Percentiles rank a stretch among this genome's conserved stretches.
phyloP scores from a whole-genome alignment of 106 monocot genomes.

The Dioscorea alata region DNA sequence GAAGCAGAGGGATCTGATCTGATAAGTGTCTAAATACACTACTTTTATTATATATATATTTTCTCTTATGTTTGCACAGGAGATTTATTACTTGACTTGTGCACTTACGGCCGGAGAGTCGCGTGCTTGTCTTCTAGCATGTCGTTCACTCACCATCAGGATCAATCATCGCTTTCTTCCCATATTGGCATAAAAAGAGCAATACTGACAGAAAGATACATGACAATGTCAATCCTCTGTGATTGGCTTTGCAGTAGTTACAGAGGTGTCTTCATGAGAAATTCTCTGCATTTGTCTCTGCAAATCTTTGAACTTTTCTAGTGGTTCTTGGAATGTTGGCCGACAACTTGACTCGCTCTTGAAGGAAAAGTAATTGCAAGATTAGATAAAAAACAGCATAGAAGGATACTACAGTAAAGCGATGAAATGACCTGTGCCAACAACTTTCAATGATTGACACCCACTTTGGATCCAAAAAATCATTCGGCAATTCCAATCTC shows the following conservation, averaged over 20 bases:
- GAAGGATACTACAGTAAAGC: too few relatives aligned
- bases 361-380: not conserved
- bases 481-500: conserved; percentile 68
- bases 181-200: too few relatives aligned
- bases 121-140: too few relatives aligned
- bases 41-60: too few relatives aligned
- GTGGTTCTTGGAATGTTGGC: conserved; percentile 76
- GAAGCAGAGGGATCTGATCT: too few relatives aligned
- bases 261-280: not conserved
- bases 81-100: too few relatives aligned
- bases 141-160: too few relatives aligned
- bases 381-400: not conserved
- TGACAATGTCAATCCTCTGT: not conserved
- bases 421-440: conserved; percentile 75
- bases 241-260: conserved; percentile 16
- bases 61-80: too few relatives aligned
- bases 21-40: too few relatives aligned
- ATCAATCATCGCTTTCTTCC: too few relatives aligned
- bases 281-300: conserved; percentile 62
- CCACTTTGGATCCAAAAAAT: conserved; percentile 83
- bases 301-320: conserved; percentile 70
- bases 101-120: too few relatives aligned
- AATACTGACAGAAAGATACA: not conserved
- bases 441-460: conserved; percentile 83
- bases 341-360: conserved; percentile 69